Percentiles rank a stretch among this genome's conserved stretches.
Conservation (phyloP, 805 yeast species). For the Maudiozyma turicensis region DNA sequence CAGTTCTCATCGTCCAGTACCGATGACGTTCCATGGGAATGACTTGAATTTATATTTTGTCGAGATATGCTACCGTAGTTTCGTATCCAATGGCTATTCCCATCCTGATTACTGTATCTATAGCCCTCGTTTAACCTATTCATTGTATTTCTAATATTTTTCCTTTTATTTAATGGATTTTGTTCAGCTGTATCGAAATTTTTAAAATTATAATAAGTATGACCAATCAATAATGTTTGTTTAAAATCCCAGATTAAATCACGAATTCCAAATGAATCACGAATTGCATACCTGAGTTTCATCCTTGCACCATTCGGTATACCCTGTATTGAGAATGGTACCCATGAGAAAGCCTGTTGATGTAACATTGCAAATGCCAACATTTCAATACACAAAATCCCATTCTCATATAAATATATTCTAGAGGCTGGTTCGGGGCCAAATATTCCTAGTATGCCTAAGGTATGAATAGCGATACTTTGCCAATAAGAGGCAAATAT, state of each 20-base stretch:
- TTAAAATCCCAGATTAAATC: conserved; percentile 76
- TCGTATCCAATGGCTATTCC: conserved; percentile 69
- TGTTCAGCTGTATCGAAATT: conserved; percentile 69
- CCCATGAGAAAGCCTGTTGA: conserved; percentile 72
- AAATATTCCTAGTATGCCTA: conserved; percentile 39
- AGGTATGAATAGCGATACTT: conserved; percentile 49
- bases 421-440: conserved; percentile 27
- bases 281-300: conserved; percentile 49
- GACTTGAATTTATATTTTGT: neutral
- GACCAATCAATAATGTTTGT: conserved; percentile 50
- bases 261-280: conserved; percentile 67
- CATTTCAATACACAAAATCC: conserved; percentile 72
- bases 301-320: conserved; percentile 66
- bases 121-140: conserved; percentile 75
- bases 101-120: conserved; percentile 70
- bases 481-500: conserved; percentile 99
- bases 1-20: conserved; percentile 14
- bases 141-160: conserved; percentile 50
- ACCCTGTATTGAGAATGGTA: conserved; percentile 51
- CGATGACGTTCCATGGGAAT: neutral
- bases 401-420: conserved; percentile 64
- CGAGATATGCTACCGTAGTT: conserved; percentile 15
- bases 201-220: conserved; percentile 68
- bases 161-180: conserved; percentile 37
- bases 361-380: conserved; percentile 84